Conservation (phyloP, 106 monocot species). For the Phalaenopsis equestris region DNA sequence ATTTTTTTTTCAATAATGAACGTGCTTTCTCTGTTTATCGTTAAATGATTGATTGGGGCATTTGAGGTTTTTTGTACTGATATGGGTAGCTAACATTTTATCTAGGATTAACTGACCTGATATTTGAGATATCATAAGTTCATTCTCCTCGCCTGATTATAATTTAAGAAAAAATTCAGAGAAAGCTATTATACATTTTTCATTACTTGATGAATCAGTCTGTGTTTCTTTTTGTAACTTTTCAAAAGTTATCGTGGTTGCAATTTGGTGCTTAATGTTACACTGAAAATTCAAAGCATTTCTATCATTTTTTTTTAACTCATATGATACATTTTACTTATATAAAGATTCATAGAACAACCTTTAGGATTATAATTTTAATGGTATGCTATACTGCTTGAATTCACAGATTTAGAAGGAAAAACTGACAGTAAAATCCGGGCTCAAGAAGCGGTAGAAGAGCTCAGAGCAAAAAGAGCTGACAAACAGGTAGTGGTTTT, state of each 20-base stretch:
- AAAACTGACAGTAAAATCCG: constrained; percentile 79
- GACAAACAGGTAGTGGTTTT: constrained; percentile 58
- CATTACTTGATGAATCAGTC: neutral
- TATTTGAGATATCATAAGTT: neutral
- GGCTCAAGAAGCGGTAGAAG: constrained; percentile 67
- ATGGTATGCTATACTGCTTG: neutral
- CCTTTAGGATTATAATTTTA: neutral
- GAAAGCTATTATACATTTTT: neutral
- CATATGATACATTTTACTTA: neutral
- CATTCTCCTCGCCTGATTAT: neutral
- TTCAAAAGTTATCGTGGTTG: neutral
- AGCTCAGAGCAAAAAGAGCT: constrained; percentile 76
- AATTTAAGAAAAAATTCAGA: neutral
- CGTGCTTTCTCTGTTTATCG: neutral
- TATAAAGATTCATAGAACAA: neutral
- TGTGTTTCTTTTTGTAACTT: neutral
- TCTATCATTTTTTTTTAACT: neutral
- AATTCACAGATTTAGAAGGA: constrained; percentile 71
- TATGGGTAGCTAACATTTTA: too few species aligned
- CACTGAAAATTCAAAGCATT: neutral
- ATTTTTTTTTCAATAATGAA: neutral
- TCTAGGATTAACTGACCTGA: too few species aligned
- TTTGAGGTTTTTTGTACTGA: neutral
- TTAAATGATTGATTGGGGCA: neutral
- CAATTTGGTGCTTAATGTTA: neutral